These are phyloP conservation scores for Neoboletus magnificus DNA, from an alignment of 768 basidiomycete species.

Conservation along the genomic window DNA sequence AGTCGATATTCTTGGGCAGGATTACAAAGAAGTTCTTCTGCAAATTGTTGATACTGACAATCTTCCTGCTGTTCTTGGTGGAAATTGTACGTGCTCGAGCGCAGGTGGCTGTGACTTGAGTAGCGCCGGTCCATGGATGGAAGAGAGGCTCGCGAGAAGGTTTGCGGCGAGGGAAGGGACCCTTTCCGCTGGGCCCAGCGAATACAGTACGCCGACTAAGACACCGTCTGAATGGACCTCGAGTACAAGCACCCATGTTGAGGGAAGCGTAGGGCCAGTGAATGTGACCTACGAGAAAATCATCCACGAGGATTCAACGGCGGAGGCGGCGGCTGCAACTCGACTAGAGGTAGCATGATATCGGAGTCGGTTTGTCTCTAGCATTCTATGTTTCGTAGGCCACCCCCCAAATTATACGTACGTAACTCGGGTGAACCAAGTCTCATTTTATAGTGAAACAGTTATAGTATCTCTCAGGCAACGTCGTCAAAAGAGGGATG, in stretches of 20 bases:
- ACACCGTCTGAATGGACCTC: constrained; percentile 2
- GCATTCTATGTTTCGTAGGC: background rate
- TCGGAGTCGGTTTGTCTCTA: background rate
- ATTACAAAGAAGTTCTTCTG: constrained; percentile 56
- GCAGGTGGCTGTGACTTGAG: constrained; percentile 58
- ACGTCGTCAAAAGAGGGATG: background rate
- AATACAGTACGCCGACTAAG: background rate
- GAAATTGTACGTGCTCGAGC: constrained; percentile 57
- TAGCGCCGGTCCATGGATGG: constrained; percentile 70
- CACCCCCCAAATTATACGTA: background rate
- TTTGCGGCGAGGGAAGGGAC: background rate
- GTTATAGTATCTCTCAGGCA: background rate
- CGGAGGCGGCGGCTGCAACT: background rate
- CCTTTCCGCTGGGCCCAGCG: background rate
- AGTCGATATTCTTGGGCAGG: constrained; percentile 59
- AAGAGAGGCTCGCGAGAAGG: constrained; percentile 40
- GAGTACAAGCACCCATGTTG: constrained; percentile 1
- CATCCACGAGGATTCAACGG: background rate
- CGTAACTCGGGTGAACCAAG: background rate
- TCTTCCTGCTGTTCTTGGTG: constrained; percentile 59
- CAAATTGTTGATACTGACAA: constrained; percentile 61
- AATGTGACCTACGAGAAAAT: constrained; percentile 10
- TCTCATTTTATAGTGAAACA: background rate
- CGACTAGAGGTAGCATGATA: constrained; percentile 3
- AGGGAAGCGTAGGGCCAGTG: background rate